phyloP scores from a whole-genome alignment of 352 stramenopile genomes.

The Globisporangium ultimum region DNA sequence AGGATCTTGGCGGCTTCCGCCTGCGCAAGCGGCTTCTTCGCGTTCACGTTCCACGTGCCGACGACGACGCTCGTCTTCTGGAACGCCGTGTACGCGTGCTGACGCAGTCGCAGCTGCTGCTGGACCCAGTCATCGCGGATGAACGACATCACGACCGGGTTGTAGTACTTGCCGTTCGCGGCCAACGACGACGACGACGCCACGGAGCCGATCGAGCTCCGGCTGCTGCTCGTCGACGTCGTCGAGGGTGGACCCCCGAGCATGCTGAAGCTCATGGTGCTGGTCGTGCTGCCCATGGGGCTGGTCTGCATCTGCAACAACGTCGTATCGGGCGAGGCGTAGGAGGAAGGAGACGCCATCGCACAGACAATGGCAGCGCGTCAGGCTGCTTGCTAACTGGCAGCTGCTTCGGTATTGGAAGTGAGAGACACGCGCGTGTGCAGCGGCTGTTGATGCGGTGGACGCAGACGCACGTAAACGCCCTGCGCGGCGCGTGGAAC shows the following conservation, averaged over 20 bases:
- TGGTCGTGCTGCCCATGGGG: neutral
- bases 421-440: too few relatives aligned
- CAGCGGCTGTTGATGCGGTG: too few relatives aligned
- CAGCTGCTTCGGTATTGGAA: too few relatives aligned
- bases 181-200: neutral
- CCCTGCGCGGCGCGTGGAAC: too few relatives aligned
- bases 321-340: neutral
- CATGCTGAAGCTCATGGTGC: slow-evolving; percentile 1
- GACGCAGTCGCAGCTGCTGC: slow-evolving; percentile 60
- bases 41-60: slow-evolving; percentile 99
- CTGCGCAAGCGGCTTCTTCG: slow-evolving; percentile 93
- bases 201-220: neutral
- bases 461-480: too few relatives aligned
- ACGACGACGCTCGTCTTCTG: slow-evolving; percentile 55
- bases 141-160: slow-evolving; percentile 79
- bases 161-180: slow-evolving; percentile 69
- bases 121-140: slow-evolving; percentile 89
- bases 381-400: too few relatives aligned
- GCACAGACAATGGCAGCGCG: too few relatives aligned
- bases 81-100: slow-evolving; percentile 65
- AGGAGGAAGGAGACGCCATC: too few relatives aligned
- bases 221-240: neutral
- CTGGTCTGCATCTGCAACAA: slow-evolving; percentile 6
- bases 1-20: slow-evolving; percentile 49
- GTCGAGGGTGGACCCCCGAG: slow-evolving; percentile 4